Evolutionary conservation across 2,329 filamentous ascomycete genomes (phyloP).

Genomic region (Ceratocystis diversiconidia): DNA sequence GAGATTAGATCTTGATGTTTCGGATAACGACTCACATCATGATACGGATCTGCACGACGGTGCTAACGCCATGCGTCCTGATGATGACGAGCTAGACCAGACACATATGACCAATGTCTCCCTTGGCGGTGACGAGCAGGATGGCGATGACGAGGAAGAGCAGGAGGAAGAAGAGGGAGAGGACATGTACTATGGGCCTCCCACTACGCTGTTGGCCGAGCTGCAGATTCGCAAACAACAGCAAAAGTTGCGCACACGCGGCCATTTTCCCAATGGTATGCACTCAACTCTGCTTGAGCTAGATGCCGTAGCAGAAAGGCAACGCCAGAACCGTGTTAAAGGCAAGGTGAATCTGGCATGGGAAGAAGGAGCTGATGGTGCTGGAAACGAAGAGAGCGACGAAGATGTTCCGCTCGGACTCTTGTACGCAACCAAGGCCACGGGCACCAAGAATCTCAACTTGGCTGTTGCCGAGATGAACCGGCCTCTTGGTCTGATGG

Average conservation of each 20-base stretch:
- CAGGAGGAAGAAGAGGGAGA: slow-evolving; percentile 35
- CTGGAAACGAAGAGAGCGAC: slow-evolving; percentile 43
- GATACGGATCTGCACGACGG: slow-evolving; percentile 15
- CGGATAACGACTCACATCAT: slow-evolving; percentile 9
- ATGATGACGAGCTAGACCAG: slow-evolving; percentile 10
- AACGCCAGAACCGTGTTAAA: slow-evolving; percentile 57
- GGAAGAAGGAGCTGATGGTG: slow-evolving; percentile 50
- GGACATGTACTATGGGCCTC: slow-evolving; percentile 50
- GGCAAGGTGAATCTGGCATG: slow-evolving; percentile 79
- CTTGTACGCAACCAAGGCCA: slow-evolving; percentile 50
- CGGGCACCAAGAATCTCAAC: slow-evolving; percentile 33
- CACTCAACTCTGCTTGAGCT: slow-evolving; percentile 81
- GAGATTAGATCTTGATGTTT: slow-evolving; percentile 14
- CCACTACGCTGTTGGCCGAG: slow-evolving; percentile 84
- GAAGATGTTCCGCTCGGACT: slow-evolving; percentile 82
- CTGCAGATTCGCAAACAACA: slow-evolving; percentile 82
- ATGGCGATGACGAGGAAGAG: slow-evolving; percentile 26
- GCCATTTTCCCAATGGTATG: slow-evolving; percentile 63
- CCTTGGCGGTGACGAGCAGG: slow-evolving; percentile 22
- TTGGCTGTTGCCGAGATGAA: slow-evolving; percentile 41
- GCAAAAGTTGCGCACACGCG: slow-evolving; percentile 59
- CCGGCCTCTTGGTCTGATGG: slow-evolving; percentile 59
- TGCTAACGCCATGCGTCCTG: not conserved
- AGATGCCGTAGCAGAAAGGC: slow-evolving; percentile 76
- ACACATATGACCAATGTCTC: slow-evolving; percentile 11